Conservation (phyloP, 495 filamentous ascomycete genomes). For the Pseudomonodictys pantanalensis region DNA sequence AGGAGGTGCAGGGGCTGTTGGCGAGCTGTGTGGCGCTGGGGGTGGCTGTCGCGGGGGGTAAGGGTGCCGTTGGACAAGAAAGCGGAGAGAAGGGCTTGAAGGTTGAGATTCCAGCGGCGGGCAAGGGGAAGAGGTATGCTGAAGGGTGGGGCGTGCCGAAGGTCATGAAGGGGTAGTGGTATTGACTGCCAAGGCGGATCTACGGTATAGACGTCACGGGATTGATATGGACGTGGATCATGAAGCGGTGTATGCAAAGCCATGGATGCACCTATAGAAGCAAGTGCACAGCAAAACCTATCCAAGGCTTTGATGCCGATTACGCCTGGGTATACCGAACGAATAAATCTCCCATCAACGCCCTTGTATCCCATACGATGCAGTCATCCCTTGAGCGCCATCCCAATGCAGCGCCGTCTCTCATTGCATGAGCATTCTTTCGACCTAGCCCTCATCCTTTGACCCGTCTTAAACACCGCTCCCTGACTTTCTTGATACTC, state of each 20-base stretch:
- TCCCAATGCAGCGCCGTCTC: background rate
- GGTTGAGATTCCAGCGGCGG: conserved; percentile 33
- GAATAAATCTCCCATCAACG: too few relatives aligned
- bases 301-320: too few relatives aligned
- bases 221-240: background rate
- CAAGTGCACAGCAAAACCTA: too few relatives aligned
- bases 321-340: too few relatives aligned
- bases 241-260: too few relatives aligned
- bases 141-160: conserved; percentile 79
- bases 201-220: background rate
- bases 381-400: too few relatives aligned
- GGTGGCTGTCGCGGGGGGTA: conserved; percentile 57
- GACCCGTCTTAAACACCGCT: conserved; percentile 47
- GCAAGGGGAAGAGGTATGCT: conserved; percentile 49
- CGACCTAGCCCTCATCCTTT: conserved; percentile 9
- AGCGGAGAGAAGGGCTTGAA: conserved; percentile 17
- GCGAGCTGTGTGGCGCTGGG: conserved; percentile 65
- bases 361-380: too few relatives aligned
- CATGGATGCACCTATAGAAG: too few relatives aligned
- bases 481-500: conserved; percentile 53
- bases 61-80: conserved; percentile 15
- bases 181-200: background rate
- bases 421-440: background rate
- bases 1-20: conserved; percentile 51
- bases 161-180: conserved; percentile 38